Conservation (phyloP, 2,329 filamentous ascomycete species). For the Venturia effusa region DNA sequence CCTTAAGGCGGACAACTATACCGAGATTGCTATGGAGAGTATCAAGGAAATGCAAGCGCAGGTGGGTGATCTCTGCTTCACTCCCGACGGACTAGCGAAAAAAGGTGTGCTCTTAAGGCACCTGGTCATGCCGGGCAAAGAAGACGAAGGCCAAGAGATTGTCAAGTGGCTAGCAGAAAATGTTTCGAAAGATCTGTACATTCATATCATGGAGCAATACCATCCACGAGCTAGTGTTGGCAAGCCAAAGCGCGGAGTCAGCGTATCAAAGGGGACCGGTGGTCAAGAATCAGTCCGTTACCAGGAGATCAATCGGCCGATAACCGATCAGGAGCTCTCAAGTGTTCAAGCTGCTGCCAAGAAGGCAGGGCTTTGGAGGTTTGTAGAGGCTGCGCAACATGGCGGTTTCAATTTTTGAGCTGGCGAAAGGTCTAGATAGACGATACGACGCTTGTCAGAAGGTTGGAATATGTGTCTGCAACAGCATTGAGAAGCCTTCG, state of each 20-base stretch:
- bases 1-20: conserved; percentile 70
- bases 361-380: conserved; percentile 65
- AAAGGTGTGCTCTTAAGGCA: conserved; percentile 66
- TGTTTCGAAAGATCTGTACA: conserved; percentile 63
- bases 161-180: conserved; percentile 66
- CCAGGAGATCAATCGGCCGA: conserved; percentile 65
- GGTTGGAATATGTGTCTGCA: background rate
- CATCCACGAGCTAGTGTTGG: conserved; percentile 72
- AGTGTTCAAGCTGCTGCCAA: conserved; percentile 57
- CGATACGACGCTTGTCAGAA: too few species aligned
- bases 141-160: conserved; percentile 61
- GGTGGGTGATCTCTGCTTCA: conserved; percentile 76
- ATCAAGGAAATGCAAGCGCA: conserved; percentile 71
- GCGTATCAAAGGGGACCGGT: conserved; percentile 20
- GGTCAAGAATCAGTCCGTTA: conserved; percentile 47
- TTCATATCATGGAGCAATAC: conserved; percentile 87
- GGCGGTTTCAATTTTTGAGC: conserved; percentile 33
- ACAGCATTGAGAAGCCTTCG: background rate
- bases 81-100: conserved; percentile 69
- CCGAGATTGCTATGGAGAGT: conserved; percentile 60
- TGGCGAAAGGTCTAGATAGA: background rate
- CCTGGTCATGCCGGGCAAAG: conserved; percentile 74
- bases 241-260: conserved; percentile 40
- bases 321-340: conserved; percentile 54
- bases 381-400: conserved; percentile 54